These are phyloP conservation scores for Botrytis cinerea DNA, from an alignment of 2,329 filamentous ascomycete genomes.

Conservation along the genomic window DNA sequence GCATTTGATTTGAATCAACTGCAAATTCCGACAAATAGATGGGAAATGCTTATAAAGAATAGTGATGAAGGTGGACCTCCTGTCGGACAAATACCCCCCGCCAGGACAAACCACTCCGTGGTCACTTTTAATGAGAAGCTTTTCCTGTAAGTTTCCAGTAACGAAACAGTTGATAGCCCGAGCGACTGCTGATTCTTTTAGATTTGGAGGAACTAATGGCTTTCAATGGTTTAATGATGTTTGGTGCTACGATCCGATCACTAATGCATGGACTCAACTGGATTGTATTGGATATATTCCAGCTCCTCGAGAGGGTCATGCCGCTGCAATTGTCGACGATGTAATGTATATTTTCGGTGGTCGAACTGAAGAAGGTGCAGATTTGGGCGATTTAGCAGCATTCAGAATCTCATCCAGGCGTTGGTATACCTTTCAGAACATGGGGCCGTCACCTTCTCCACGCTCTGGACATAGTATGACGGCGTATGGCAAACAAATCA, in stretches of 20 bases:
- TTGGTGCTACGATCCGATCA: slow-evolving; percentile 87
- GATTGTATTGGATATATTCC: slow-evolving; percentile 99
- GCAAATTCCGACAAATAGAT: slow-evolving; percentile 86
- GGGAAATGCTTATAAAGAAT: slow-evolving; percentile 87
- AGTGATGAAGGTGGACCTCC: slow-evolving; percentile 62
- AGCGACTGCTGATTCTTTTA: slow-evolving; percentile 43
- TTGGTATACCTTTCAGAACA: slow-evolving; percentile 99
- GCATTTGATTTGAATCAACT: slow-evolving; percentile 95
- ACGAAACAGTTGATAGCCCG: slow-evolving; percentile 31
- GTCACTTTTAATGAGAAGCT: slow-evolving; percentile 91
- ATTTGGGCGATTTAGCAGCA: slow-evolving; percentile 90
- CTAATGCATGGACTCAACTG: slow-evolving; percentile 82
- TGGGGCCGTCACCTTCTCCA: slow-evolving; percentile 93
- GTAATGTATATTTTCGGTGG: slow-evolving; percentile 99
- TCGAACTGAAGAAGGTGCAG: slow-evolving; percentile 87
- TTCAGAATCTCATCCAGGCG: slow-evolving; percentile 78
- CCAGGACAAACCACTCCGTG: slow-evolving; percentile 91
- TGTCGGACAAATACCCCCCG: slow-evolving; percentile 72
- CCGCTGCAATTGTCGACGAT: slow-evolving; percentile 89
- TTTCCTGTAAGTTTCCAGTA: slow-evolving; percentile 67
- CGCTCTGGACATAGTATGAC: slow-evolving; percentile 98
- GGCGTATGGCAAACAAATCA: slow-evolving; percentile 85
- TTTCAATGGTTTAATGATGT: slow-evolving; percentile 99
- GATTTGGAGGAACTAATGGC: slow-evolving; percentile 97
- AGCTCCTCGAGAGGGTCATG: slow-evolving; percentile 88